These are phyloP conservation scores for Gamsiella multidivaricata DNA, from an alignment of 192 early-diverging fungal genomes.

Conservation along the genomic window DNA sequence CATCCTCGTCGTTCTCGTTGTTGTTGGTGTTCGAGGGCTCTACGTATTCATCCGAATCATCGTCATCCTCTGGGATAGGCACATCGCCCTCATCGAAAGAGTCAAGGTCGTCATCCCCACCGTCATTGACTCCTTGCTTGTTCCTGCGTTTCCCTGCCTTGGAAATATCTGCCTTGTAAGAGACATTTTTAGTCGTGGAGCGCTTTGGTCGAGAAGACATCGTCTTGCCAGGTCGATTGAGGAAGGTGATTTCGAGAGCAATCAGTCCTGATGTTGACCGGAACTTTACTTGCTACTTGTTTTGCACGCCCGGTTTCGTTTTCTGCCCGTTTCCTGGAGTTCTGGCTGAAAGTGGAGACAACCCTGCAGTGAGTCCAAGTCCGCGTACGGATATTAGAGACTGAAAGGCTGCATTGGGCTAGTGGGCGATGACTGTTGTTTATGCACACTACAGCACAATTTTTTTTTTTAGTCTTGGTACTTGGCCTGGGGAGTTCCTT, in stretches of 20 bases:
- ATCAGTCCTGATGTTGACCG: no score
- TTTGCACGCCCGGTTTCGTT: no score
- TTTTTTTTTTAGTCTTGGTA: slow-evolving; percentile 18
- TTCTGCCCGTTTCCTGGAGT: no score
- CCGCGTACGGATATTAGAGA: no score
- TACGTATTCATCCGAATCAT: slow-evolving; percentile 43
- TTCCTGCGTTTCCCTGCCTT: not conserved
- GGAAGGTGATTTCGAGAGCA: no score
- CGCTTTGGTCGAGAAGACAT: slow-evolving; percentile 30
- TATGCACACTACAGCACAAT: not conserved
- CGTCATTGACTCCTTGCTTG: not conserved
- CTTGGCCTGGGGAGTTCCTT: not conserved
- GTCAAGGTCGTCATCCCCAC: not conserved
- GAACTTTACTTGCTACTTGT: no score
- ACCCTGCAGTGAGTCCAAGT: no score
- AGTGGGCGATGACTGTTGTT: slow-evolving; percentile 49
- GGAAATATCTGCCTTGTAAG: not conserved
- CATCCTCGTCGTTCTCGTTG: slow-evolving; percentile 12
- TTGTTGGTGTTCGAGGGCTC: slow-evolving; percentile 10
- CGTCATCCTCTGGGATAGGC: slow-evolving; percentile 13
- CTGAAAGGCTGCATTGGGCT: no score
- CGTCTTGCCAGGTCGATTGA: no score
- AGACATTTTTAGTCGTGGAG: slow-evolving; percentile 13
- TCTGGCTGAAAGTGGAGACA: no score
- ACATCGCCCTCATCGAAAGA: not conserved